phyloP scores from a whole-genome alignment of 352 stramenopile genomes.

The Phytophthora gonapodyides region DNA sequence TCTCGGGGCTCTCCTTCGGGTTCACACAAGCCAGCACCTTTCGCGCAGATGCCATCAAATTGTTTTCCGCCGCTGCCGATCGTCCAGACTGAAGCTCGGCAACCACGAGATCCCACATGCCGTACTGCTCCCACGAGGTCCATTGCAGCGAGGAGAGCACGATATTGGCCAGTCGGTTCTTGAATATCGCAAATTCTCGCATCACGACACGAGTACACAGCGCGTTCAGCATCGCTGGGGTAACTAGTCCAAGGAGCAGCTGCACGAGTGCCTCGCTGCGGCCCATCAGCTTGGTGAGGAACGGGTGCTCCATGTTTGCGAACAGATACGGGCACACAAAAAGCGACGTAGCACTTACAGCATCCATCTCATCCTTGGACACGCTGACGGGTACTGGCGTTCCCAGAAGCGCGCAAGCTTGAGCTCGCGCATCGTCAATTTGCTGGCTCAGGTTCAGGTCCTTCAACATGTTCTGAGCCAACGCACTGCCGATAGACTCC shows the following conservation, averaged over 20 bases:
- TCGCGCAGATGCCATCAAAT: constrained; percentile 68
- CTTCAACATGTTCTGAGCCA: constrained; percentile 63
- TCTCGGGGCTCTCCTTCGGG: constrained; percentile 68
- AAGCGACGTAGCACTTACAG: constrained; percentile 60
- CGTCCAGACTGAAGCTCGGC: constrained; percentile 57
- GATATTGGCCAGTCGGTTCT: constrained; percentile 68
- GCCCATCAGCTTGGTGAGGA: constrained; percentile 59
- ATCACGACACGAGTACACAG: constrained; percentile 69
- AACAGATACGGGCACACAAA: constrained; percentile 76
- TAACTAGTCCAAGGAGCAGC: constrained; percentile 64
- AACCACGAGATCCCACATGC: constrained; percentile 79
- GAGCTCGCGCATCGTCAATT: constrained; percentile 73
- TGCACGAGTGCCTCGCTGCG: constrained; percentile 74
- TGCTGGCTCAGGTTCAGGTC: constrained; percentile 77
- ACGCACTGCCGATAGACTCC: constrained; percentile 51
- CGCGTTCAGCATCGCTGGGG: constrained; percentile 58
- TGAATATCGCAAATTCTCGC: constrained; percentile 79
- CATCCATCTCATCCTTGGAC: constrained; percentile 64
- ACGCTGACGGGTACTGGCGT: constrained; percentile 28
- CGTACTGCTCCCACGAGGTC: constrained; percentile 85
- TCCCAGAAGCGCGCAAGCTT: constrained; percentile 62
- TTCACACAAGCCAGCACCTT: constrained; percentile 82
- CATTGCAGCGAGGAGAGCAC: constrained; percentile 78
- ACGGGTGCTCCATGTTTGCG: constrained; percentile 62
- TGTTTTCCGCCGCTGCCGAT: constrained; percentile 47